Evolutionary conservation across 805 yeast species (phyloP), one percentile per base, ranked within the genome.

Genomic region (Sugiyamaella mastotermitis): DNA sequence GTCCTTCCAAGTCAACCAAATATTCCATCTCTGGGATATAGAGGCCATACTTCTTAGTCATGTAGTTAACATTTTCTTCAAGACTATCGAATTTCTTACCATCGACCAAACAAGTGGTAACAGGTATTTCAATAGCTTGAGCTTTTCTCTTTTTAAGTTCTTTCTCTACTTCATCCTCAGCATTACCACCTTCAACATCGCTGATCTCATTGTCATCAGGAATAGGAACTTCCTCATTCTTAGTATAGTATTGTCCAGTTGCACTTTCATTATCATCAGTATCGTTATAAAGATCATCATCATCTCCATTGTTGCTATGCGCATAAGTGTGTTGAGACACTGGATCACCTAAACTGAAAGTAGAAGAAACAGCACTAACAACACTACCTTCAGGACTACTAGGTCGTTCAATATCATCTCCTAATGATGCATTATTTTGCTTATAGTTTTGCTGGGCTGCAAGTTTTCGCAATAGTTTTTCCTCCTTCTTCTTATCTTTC

Each of bases 11-110:
- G 56, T 88, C 85, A 0, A 61, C 65, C 33, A 92, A 66, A 52
- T 75, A 87, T 11, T 74, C 69, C 44, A 69, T 65, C 58, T 92
- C 97, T 1, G 98, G 98, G 5, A 92, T 71, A 45, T 81, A 92
- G 30, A 92, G 68, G 1, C 97, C 97, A 59, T 83, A 96, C 25
- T 60, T 65, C 42, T 69, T 70, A 53, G 74, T 78, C 94, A 92
- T 82, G 58, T 92, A 95, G 20, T 67, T 69, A 21, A 82, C 70
- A 45, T 80, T 80, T 24, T 64, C 68, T 49, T 78, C 83, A 13
- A 77, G 54, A 20, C 73, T 76, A 10, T 55, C 62, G 44, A 75
- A 71, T 36, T 72, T 65, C 20, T 61, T 50, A 20, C 78, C 80
- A 60, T 53, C 60, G 43, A 66, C 62, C 22, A 66, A 56, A 33